Evolutionary conservation across 495 filamentous ascomycete species (phyloP).

Genomic region (Hypoxylon crocopeplum): DNA sequence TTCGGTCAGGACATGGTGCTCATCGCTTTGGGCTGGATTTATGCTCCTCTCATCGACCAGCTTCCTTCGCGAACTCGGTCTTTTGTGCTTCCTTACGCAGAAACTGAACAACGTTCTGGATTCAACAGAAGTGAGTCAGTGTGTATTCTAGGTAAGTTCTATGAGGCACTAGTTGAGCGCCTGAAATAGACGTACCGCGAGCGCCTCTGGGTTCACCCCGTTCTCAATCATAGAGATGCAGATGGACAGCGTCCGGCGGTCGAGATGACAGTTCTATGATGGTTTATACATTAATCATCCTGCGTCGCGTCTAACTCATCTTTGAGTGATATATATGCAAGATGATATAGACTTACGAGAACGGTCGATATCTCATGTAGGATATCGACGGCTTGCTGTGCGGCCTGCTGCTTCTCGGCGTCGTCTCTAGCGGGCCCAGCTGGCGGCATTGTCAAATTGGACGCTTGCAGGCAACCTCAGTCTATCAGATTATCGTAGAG

Average conservation of each 20-base stretch:
- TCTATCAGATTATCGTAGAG: too few species aligned
- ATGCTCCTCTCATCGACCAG: constrained; percentile 33
- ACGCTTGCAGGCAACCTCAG: too few species aligned
- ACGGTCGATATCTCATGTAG: constrained; percentile 92
- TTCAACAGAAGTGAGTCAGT: not conserved
- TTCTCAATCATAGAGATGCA: constrained; percentile 97
- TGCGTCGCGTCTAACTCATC: too few species aligned
- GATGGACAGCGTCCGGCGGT: constrained; percentile 86
- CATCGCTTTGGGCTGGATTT: too few species aligned
- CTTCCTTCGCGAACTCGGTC: constrained; percentile 42
- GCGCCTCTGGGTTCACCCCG: constrained; percentile 92
- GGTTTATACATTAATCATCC: not conserved
- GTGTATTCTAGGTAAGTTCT: not conserved
- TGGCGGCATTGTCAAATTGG: constrained; percentile 23
- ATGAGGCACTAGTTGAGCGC: not conserved
- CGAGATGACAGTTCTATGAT: constrained; percentile 85
- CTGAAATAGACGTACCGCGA: constrained; percentile 71
- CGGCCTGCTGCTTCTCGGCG: constrained; percentile 82
- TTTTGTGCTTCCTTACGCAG: constrained; percentile 67
- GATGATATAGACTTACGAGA: constrained; percentile 68
- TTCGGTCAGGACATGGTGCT: not conserved
- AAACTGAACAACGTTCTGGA: constrained; percentile 75
- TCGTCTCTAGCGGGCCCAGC: constrained; percentile 47
- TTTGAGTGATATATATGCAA: too few species aligned
- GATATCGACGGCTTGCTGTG: constrained; percentile 95